These are phyloP conservation scores for Eragrostis curvula DNA, from an alignment of 176 grass and related monocot genomes.

Conservation along the genomic window DNA sequence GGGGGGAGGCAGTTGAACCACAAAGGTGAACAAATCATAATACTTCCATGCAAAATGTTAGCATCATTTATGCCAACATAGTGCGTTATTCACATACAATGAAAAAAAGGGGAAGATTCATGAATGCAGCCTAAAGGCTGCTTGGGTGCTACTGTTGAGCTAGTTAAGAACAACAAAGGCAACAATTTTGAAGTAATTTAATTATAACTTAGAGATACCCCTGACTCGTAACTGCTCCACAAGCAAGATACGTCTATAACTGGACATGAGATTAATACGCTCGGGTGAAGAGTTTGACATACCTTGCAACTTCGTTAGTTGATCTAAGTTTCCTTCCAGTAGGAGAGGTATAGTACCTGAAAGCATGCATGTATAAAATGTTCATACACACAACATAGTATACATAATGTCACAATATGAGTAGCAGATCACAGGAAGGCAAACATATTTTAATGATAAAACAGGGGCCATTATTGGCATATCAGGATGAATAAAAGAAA, in stretches of 20 bases:
- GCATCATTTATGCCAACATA: constrained; percentile 12
- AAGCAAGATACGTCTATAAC: constrained; percentile 1
- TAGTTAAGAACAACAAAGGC: not conserved
- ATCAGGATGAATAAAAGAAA: not conserved
- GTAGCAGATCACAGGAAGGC: not conserved
- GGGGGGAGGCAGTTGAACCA: constrained; percentile 16
- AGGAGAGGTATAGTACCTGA: constrained; percentile 64
- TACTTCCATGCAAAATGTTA: not conserved
- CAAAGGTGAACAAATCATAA: not conserved
- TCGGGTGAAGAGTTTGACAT: constrained; percentile 24
- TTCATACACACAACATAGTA: not conserved
- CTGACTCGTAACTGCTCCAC: not conserved
- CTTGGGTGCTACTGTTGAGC: not conserved
- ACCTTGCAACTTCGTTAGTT: constrained; percentile 39
- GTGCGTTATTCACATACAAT: constrained; percentile 9
- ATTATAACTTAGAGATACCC: not conserved
- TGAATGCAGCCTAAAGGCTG: constrained; percentile 17
- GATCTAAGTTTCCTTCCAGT: constrained; percentile 51
- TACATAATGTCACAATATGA: not conserved
- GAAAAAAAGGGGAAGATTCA: not conserved
- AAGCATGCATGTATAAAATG: constrained; percentile 29
- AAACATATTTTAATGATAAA: not conserved
- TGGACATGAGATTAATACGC: not conserved
- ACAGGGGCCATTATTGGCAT: not conserved
- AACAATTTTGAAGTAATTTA: not conserved